phyloP scores from a whole-genome alignment of 108 stramenopile genomes.

The Poteriospumella lacustris region DNA sequence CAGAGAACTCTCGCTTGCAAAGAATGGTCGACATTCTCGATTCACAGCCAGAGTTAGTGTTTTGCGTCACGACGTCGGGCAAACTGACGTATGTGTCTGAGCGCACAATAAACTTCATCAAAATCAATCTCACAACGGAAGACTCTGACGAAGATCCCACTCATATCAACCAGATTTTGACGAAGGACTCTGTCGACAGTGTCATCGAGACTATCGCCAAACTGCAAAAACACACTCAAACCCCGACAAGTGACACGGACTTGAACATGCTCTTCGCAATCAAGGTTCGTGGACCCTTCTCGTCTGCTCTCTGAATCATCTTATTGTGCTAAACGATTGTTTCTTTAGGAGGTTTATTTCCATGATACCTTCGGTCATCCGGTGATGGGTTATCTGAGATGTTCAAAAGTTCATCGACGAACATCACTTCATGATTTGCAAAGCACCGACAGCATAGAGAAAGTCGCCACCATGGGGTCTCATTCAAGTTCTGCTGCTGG shows the following conservation, averaged over 20 bases:
- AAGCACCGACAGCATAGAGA: background rate
- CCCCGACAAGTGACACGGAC: background rate
- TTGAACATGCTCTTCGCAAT: background rate
- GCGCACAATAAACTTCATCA: slow-evolving; percentile 1
- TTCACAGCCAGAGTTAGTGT: slow-evolving; percentile 15
- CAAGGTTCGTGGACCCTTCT: background rate
- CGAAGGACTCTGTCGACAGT: slow-evolving; percentile 1
- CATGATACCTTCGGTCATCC: background rate
- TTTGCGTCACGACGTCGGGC: background rate
- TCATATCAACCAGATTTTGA: background rate
- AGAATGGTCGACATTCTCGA: background rate
- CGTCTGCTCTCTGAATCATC: background rate
- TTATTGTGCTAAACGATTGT: background rate
- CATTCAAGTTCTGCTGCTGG: background rate
- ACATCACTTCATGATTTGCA: background rate
- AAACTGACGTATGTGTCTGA: slow-evolving; percentile 1
- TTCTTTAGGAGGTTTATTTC: background rate
- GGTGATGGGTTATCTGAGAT: slow-evolving; percentile 12
- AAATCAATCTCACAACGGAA: background rate
- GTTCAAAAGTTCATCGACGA: slow-evolving; percentile 4
- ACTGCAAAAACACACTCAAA: background rate
- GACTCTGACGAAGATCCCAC: background rate
- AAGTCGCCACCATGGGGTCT: background rate
- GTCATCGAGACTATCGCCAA: background rate
- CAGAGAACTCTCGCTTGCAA: background rate